Base-by-base conservation (phyloP, 1,284 basidiomycete species). In the Macrocystidia cucumis region DNA sequence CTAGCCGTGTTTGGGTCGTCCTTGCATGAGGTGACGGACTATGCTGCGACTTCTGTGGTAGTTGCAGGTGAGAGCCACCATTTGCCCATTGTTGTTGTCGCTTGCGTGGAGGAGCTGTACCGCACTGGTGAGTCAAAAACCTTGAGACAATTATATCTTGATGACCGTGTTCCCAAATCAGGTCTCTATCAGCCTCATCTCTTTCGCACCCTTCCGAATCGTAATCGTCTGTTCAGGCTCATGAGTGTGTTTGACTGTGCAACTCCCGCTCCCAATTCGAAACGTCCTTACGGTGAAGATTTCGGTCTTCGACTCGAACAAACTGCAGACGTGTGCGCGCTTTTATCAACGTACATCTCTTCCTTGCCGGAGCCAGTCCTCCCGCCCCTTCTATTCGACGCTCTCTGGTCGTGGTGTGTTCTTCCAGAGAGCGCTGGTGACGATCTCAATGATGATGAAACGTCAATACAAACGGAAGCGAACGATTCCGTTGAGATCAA, bases 61-160 rank as follows among this genome's bases (percentile, higher is more conserved):
- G 49, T 79, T 4, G 68, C 65, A 6, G 72, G 73, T n/a, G 63
- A 63, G 31, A 62, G 67, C 38, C 70, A 74, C 39, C 51, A 69
- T 40, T 49, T 81, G 2, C 78, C 78, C 0, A 60, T 69, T 23
- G 62, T 78, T 2, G 68, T 74, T 12, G 67, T 72, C 16, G 60
- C 66, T 2, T 76, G 71, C 41, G 54, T 79, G 11, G 74, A 80
- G 38, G 74, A 80, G 49, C 50, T 81, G 9, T 78, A 74, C 45
- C 63, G 69, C 17, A 69, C 68, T 21, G 74, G 77, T 68, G 25
- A 41, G 59, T n/a, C n/a, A n/a, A n/a, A n/a, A n/a, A n/a, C n/a
- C n/a, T n/a, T n/a, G n/a, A n/a, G n/a, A n/a, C n/a, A n/a, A n/a
- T 51, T 4, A 14, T 18, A 7, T 35, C 14, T 6, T 30, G 8